phyloP scores from a whole-genome alignment of 306 rosid species.

The Prunus salicina region DNA sequence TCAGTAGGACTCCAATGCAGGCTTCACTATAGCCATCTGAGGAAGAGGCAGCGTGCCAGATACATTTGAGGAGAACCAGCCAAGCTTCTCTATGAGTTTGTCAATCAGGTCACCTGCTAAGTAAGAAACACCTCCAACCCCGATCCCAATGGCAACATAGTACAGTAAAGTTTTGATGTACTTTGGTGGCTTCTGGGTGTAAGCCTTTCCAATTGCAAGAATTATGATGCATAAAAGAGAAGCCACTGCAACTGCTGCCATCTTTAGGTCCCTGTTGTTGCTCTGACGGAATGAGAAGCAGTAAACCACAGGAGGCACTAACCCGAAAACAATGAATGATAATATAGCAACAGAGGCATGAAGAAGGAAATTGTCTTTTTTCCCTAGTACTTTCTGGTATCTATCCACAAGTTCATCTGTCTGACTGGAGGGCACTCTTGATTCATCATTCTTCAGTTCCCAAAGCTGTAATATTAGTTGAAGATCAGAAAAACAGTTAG shows the following conservation, averaged over 20 bases:
- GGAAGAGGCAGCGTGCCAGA: conserved; percentile 22
- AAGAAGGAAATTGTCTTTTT: conserved; percentile 45
- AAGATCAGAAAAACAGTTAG: background rate
- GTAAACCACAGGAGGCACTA: conserved; percentile 66
- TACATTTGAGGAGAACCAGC: conserved; percentile 46
- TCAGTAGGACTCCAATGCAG: conserved; percentile 35
- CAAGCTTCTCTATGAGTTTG: conserved; percentile 41
- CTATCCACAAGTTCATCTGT: conserved; percentile 24
- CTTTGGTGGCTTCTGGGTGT: conserved; percentile 37
- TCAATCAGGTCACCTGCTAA: conserved; percentile 50
- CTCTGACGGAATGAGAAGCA: conserved; percentile 63
- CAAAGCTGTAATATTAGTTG: conserved; percentile 42
- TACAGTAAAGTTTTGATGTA: conserved; percentile 46
- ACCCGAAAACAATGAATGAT: conserved; percentile 68
- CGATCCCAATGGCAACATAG: conserved; percentile 42
- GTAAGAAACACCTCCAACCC: conserved; percentile 58
- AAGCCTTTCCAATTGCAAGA: conserved; percentile 61
- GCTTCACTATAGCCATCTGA: conserved; percentile 17
- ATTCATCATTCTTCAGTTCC: conserved; percentile 48
- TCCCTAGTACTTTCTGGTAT: conserved; percentile 48
- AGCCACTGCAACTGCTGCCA: conserved; percentile 69
- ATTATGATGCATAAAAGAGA: conserved; percentile 61
- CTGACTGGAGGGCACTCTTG: conserved; percentile 23
- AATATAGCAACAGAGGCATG: conserved; percentile 49
- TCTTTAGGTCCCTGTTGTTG: conserved; percentile 51